phyloP scores from a whole-genome alignment of 2,329 filamentous ascomycete genomes.

The Hymenoscyphus fructigenus region DNA sequence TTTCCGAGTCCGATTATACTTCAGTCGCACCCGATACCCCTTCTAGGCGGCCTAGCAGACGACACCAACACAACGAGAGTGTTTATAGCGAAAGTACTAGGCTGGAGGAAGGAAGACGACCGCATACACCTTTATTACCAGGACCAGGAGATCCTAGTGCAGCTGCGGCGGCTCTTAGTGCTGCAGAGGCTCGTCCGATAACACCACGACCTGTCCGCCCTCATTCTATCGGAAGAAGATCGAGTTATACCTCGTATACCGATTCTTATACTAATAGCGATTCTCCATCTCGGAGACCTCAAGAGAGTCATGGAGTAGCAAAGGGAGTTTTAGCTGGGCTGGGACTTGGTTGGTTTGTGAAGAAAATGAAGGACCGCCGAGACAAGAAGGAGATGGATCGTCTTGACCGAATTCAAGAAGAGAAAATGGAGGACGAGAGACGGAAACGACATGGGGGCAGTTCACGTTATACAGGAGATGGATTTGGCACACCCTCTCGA shows the following conservation, averaged over 20 bases:
- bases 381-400: slow-evolving; percentile 42
- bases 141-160: slow-evolving; percentile 45
- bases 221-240: slow-evolving; percentile 45
- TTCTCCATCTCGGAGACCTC: slow-evolving; percentile 59
- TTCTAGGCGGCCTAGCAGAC: slow-evolving; percentile 45
- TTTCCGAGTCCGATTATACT: slow-evolving; percentile 58
- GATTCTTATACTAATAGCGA: not conserved
- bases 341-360: slow-evolving; percentile 67
- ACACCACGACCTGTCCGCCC: slow-evolving; percentile 43
- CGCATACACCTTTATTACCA: slow-evolving; percentile 45
- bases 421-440: slow-evolving; percentile 55
- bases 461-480: slow-evolving; percentile 68
- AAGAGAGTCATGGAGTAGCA: slow-evolving; percentile 42
- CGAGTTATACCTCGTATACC: slow-evolving; percentile 47
- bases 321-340: slow-evolving; percentile 57
- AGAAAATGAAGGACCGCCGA: slow-evolving; percentile 59
- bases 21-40: slow-evolving; percentile 63
- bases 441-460: slow-evolving; percentile 54
- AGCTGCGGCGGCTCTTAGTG: slow-evolving; percentile 49
- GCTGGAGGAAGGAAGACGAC: slow-evolving; percentile 36
- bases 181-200: slow-evolving; percentile 42
- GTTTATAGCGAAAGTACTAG: slow-evolving; percentile 48
- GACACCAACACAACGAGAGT: slow-evolving; percentile 34
- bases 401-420: slow-evolving; percentile 38
- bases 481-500: slow-evolving; percentile 51